Conservation (phyloP, 139 green algal genomes). For the Coccomyxa sp. region DNA sequence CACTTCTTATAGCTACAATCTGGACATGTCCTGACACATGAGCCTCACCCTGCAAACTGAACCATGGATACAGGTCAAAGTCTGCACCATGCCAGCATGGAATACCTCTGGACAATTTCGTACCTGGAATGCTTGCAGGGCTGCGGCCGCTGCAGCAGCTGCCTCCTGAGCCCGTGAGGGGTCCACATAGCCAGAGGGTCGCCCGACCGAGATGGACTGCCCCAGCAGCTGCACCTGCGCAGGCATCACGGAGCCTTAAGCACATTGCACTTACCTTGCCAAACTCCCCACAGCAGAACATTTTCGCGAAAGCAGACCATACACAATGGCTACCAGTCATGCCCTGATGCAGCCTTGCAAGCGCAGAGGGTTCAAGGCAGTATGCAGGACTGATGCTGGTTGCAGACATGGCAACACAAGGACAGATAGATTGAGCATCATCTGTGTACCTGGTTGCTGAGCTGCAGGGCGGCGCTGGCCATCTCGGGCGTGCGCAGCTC, state of each 20-base stretch:
- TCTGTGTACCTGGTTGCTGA: slow-evolving; percentile 69
- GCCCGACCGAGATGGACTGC: slow-evolving; percentile 67
- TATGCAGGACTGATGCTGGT: too few species aligned
- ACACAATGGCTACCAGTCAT: too few species aligned
- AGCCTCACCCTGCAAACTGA: neutral
- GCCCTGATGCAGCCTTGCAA: too few species aligned
- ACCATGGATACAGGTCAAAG: neutral
- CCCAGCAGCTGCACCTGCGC: slow-evolving; percentile 63
- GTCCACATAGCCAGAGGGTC: slow-evolving; percentile 83
- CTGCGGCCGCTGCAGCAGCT: slow-evolving; percentile 38
- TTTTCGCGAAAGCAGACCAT: too few species aligned
- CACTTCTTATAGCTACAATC: neutral
- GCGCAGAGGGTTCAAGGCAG: too few species aligned
- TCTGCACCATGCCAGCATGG: neutral
- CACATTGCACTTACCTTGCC: too few species aligned
- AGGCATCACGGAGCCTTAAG: too few species aligned
- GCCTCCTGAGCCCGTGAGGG: slow-evolving; percentile 55
- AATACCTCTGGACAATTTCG: neutral
- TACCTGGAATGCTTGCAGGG: slow-evolving; percentile 50
- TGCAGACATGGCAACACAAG: too few species aligned
- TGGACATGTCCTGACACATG: neutral
- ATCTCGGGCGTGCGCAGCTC: slow-evolving; percentile 84
- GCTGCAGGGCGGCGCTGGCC: slow-evolving; percentile 74
- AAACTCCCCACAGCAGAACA: too few species aligned
- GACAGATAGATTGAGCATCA: neutral